phyloP scores from a whole-genome alignment of 2,329 filamentous ascomycete genomes.

The Incumbomyces delicatus region DNA sequence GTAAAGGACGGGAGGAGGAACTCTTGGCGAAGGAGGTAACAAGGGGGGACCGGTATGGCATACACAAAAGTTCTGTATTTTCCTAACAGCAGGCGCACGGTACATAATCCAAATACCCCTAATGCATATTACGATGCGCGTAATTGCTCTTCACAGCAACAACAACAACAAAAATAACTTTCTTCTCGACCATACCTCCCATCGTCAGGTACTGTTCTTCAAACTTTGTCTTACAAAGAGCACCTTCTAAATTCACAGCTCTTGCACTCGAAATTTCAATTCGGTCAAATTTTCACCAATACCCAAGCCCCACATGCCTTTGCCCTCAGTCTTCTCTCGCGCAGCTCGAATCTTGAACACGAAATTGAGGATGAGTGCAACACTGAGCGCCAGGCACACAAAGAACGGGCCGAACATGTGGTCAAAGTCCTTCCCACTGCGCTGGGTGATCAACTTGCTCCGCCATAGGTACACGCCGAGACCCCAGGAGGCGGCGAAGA shows the following conservation, averaged over 20 bases:
- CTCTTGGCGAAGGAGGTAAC: no score
- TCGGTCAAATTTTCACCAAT: slow-evolving; percentile 2
- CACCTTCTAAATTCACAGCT: background rate
- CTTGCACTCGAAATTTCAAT: background rate
- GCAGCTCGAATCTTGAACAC: slow-evolving; percentile 52
- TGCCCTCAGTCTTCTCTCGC: background rate
- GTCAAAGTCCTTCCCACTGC: slow-evolving; percentile 90
- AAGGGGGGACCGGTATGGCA: no score
- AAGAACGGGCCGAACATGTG: slow-evolving; percentile 75
- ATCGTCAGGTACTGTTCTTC: no score
- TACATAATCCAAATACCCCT: no score
- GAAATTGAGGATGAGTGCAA: slow-evolving; percentile 79
- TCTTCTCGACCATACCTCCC: no score
- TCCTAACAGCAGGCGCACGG: no score
- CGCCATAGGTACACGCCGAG: slow-evolving; percentile 71
- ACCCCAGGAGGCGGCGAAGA: slow-evolving; percentile 80
- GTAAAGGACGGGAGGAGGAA: no score
- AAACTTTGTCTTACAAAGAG: no score
- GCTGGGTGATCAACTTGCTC: slow-evolving; percentile 66
- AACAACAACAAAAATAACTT: no score
- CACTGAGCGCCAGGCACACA: slow-evolving; percentile 67
- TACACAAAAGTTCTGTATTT: no score
- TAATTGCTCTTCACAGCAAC: no score
- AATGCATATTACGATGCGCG: no score
- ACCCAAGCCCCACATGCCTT: slow-evolving; percentile 3